Conservation (phyloP, 768 basidiomycete species). For the Mycena latifolia region DNA sequence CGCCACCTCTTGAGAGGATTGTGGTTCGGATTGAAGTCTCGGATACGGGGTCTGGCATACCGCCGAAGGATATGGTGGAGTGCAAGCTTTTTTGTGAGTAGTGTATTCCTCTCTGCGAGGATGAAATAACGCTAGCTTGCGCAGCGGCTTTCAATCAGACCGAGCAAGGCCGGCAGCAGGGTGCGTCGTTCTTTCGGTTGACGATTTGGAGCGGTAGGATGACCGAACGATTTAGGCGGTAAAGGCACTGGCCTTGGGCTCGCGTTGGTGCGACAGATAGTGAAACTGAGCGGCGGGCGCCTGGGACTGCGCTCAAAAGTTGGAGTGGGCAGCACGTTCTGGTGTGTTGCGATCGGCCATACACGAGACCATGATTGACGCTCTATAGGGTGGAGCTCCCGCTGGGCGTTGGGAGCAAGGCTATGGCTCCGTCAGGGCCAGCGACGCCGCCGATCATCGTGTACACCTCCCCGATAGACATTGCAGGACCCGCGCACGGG, state of each 20-base stretch:
- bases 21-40: slow-evolving; percentile 77
- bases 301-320: slow-evolving; percentile 62
- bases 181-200: slow-evolving; percentile 15
- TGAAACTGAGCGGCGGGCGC: slow-evolving; percentile 67
- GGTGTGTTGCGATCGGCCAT: slow-evolving; percentile 59
- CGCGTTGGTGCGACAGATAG: slow-evolving; percentile 70
- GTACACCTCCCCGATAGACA: neutral
- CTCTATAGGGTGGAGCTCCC: slow-evolving; percentile 32
- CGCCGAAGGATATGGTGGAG: slow-evolving; percentile 69
- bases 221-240: slow-evolving; percentile 41
- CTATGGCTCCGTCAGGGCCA: slow-evolving; percentile 47
- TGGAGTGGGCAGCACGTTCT: slow-evolving; percentile 77
- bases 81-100: slow-evolving; percentile 65
- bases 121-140: slow-evolving; percentile 1
- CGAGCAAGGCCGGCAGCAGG: slow-evolving; percentile 61
- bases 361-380: neutral
- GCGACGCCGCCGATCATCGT: slow-evolving; percentile 33
- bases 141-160: slow-evolving; percentile 71
- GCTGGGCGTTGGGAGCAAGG: slow-evolving; percentile 63
- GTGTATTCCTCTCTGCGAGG: slow-evolving; percentile 11
- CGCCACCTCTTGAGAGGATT: slow-evolving; percentile 56
- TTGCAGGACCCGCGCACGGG: neutral
- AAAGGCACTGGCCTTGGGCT: slow-evolving; percentile 68
- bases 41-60: slow-evolving; percentile 75
- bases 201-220: neutral